Conservation (phyloP, 2,329 filamentous ascomycete genomes). For the Paecilomyces fulvus region DNA sequence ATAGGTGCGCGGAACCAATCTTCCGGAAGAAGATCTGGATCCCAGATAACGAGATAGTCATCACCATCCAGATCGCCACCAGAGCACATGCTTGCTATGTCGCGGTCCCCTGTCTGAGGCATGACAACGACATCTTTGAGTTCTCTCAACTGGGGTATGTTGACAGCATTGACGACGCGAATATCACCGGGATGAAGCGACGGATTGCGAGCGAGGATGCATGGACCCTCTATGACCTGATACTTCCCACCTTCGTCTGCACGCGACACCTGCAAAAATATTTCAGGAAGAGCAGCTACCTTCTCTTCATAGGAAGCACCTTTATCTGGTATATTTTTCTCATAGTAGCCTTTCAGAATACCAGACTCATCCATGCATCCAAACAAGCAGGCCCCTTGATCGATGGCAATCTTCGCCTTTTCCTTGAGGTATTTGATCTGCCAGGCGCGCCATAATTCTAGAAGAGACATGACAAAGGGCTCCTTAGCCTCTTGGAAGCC, state of each 20-base stretch:
- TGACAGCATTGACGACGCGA: constrained; percentile 74
- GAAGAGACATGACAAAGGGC: constrained; percentile 70
- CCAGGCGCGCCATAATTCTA: constrained; percentile 82
- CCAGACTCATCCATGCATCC: constrained; percentile 82
- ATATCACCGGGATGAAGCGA: constrained; percentile 91
- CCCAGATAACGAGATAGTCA: constrained; percentile 93
- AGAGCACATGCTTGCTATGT: constrained; percentile 88
- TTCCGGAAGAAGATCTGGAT: constrained; percentile 60
- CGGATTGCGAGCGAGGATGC: constrained; percentile 82
- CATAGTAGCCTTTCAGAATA: constrained; percentile 62
- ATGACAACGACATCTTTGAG: constrained; percentile 82
- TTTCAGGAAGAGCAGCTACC: constrained; percentile 60
- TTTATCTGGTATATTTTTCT: constrained; percentile 32
- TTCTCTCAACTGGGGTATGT: constrained; percentile 64
- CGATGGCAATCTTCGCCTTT: constrained; percentile 76
- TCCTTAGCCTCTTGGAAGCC: constrained; percentile 70
- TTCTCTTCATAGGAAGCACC: constrained; percentile 33
- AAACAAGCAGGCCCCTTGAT: constrained; percentile 76
- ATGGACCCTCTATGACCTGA: constrained; percentile 64
- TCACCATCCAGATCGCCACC: constrained; percentile 94
- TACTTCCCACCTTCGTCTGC: constrained; percentile 47
- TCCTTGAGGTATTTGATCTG: constrained; percentile 85
- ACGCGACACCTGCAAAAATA: constrained; percentile 75
- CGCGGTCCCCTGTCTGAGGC: constrained; percentile 70
- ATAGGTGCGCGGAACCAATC: constrained; percentile 69